Base-by-base conservation (phyloP, 1,139 yeast species). In the Geotrichum carabidarum region DNA sequence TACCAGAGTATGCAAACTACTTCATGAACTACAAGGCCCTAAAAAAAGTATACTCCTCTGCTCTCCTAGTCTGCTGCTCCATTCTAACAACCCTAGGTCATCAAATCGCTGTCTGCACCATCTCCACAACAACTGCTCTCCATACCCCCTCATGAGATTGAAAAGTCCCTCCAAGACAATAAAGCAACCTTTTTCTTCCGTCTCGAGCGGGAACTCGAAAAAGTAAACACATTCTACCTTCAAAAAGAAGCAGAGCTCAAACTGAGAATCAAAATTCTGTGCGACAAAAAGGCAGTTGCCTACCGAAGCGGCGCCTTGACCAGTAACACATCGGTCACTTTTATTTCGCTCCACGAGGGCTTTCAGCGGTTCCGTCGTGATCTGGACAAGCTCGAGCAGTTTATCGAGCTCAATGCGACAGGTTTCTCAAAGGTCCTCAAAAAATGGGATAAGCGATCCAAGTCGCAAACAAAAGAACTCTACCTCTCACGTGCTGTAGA, bases 401-500 rank as follows among this genome's bases (percentile, higher is more conserved):
- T 88, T 70, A 90, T 93, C 44, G 96, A 91, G 68, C 76, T 93
- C 58, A 93, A 93, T 67, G 96, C 93, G 65, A 89, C 96, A 0
- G 99, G 98, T 15, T 93, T 93, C 70, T 84, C 94, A 34, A 93
- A 93, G 71, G 98, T 89, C 36, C 80, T 93, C 63, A 93, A 93
- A 68, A 93, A 93, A 73, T 93, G 99, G 99, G 99, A 93, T 70
- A 93, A 93, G 71, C 77, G 98, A 58, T 89, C 97, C 17, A 90
- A 91, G 64, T 87, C 96, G 1, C 95, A 89, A 63, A 91, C 97
- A 8, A 90, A 90, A 67, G 99, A 93, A 68, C 76, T 93, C 53
- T 93, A 91, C 68, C 78, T 93, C 46, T 84, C 89, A 50, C 84
- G 97, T 0, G 97, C 97, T 0, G 96, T 93, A 9, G 89, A 89